These are phyloP conservation scores for Backusella luteola DNA, from an alignment of 192 early-diverging fungal genomes.

Conservation along the genomic window DNA sequence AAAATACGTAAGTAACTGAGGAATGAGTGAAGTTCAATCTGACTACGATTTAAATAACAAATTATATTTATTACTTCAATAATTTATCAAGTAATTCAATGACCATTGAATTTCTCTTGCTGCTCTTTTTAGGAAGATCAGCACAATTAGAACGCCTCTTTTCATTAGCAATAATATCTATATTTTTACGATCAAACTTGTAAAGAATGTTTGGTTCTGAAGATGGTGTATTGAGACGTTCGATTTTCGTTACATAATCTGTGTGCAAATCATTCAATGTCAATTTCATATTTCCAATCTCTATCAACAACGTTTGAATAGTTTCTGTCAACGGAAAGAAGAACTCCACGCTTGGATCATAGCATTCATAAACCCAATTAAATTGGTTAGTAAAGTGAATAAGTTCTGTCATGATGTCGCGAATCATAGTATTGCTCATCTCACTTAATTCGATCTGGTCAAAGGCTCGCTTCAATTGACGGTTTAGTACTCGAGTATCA, in stretches of 20 bases:
- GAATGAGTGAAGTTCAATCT: background rate
- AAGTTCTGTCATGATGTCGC: conserved; percentile 50
- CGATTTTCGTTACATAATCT: conserved; percentile 57
- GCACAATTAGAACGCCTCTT: background rate
- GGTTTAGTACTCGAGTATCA: conserved; percentile 53
- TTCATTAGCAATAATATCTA: background rate
- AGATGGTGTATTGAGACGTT: conserved; percentile 35
- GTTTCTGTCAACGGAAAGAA: conserved; percentile 48
- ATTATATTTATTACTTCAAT: background rate
- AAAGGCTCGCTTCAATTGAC: conserved; percentile 49
- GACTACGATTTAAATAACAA: background rate
- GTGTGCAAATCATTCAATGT: conserved; percentile 60
- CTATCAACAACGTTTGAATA: conserved; percentile 45
- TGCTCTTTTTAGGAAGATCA: background rate
- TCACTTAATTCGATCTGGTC: conserved; percentile 55
- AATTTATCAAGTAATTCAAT: background rate
- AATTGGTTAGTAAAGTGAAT: conserved; percentile 44
- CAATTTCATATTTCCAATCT: conserved; percentile 52
- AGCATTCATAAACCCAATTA: conserved; percentile 41
- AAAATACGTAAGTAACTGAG: background rate
- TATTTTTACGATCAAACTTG: background rate
- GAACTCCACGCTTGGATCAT: conserved; percentile 15
- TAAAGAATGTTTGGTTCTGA: background rate
- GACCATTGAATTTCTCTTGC: background rate
- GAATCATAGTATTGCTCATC: conserved; percentile 56